phyloP scores from a whole-genome alignment of 768 basidiomycete genomes.

The Lactarius tabidus region DNA sequence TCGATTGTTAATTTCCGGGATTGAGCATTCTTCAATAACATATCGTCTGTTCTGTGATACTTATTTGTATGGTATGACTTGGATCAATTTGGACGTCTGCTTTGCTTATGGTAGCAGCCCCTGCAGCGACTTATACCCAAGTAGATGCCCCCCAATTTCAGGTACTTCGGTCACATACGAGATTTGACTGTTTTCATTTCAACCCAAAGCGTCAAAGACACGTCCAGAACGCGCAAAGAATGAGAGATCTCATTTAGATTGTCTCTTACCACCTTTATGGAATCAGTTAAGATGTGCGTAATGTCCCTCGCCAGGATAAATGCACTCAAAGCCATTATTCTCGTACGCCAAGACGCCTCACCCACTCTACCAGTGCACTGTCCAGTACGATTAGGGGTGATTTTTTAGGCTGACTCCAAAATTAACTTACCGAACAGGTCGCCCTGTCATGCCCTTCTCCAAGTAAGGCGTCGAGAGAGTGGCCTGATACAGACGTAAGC shows the following conservation, averaged over 20 bases:
- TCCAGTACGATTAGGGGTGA: neutral
- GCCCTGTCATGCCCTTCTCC: slow-evolving; percentile 74
- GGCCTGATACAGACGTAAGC: slow-evolving; percentile 34
- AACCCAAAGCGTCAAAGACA: neutral
- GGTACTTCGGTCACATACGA: neutral
- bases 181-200: neutral
- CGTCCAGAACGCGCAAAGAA: too few relatives aligned
- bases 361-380: slow-evolving; percentile 26
- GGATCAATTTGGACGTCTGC: neutral
- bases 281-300: slow-evolving; percentile 59
- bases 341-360: slow-evolving; percentile 14
- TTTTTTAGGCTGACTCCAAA: neutral
- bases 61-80: neutral
- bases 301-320: slow-evolving; percentile 53
- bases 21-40: neutral
- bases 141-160: neutral
- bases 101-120: neutral
- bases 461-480: slow-evolving; percentile 56
- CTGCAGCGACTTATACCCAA: neutral
- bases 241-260: neutral
- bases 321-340: neutral
- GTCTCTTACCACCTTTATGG: neutral
- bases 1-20: slow-evolving; percentile 1
- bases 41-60: neutral
- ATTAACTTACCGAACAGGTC: slow-evolving; percentile 62